Evolutionary conservation across 306 rosid species (phyloP), one percentile per base, ranked within the genome.

Genomic region (Carpinus fangiana): DNA sequence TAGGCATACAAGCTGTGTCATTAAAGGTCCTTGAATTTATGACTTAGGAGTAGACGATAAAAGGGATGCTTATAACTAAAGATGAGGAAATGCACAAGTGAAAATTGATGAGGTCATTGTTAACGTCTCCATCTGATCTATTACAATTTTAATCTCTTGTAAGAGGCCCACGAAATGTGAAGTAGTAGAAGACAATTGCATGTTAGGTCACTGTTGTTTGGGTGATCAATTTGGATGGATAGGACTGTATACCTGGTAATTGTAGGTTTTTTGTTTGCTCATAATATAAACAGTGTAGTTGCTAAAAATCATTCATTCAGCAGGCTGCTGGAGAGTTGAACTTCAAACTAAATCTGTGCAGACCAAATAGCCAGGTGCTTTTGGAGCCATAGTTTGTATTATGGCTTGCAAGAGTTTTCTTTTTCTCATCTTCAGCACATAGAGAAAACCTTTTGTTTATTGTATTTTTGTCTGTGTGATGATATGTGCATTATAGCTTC

Each of bases 391-490:
- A 36, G 34, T 23, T 47, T 65, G 68, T 2, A 48, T 48, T 48
- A 11, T 48, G 54, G 73, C 74, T 65, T 43, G 54, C 78, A 62
- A 26, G 5, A 61, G 5, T 41, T 18, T 46, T 50, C 46, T 47
- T 46, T n/a, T 31, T n/a, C 56, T 54, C 0, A 8, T 17, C 31
- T 17, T 48, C 60, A 3, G 56, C 51, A 52, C 54, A 21, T 38
- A 36, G 31, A 21, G 57, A 70, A 66, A 23, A 26, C 16, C 31
- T 80, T 11, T 48, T 50, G 45, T 70, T 23, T 11, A 17, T 14
- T 62, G 41, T 17, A 17, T 54, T 72, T 65, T 54, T 57, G 79
- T 41, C 8, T 66, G 11, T 65, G 59, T 43, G 69, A 59, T 21
- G 36, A 59, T 59, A n/a, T 59, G 26, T 23, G 31, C 45, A 41